A percentile compares a stretch with the other conserved stretches of the same genome.
Conservation (phyloP, 768 basidiomycete species). For the Collybia sordida region DNA sequence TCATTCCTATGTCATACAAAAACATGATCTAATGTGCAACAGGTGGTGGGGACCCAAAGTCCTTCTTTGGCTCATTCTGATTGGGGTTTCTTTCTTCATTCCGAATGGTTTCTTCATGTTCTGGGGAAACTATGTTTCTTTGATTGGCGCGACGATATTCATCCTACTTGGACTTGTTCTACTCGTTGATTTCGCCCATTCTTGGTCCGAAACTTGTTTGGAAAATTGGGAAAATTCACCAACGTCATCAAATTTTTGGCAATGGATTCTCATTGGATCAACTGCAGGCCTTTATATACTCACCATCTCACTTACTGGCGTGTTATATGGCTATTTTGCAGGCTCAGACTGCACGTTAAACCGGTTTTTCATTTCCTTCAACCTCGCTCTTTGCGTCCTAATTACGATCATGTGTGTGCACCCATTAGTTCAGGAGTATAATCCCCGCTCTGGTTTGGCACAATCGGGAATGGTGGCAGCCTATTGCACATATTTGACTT, state of each 20-base stretch:
- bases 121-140: conserved; percentile 91
- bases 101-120: conserved; percentile 98
- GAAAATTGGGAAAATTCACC: conserved; percentile 89
- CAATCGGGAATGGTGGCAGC: conserved; percentile 97
- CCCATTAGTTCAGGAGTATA: conserved; percentile 86
- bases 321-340: conserved; percentile 93
- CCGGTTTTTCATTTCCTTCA: conserved; percentile 96
- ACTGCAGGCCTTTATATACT: conserved; percentile 87
- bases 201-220: conserved; percentile 96
- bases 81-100: conserved; percentile 87
- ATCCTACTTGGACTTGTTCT: conserved; percentile 97
- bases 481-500: conserved; percentile 95
- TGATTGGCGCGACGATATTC: conserved; percentile 92
- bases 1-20: background rate
- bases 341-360: conserved; percentile 86
- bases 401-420: conserved; percentile 83
- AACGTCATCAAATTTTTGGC: conserved; percentile 83
- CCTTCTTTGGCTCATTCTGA: conserved; percentile 81
- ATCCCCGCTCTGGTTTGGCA: conserved; percentile 92
- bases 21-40: conserved; percentile 3
- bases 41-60: conserved; percentile 99
- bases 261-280: conserved; percentile 92
- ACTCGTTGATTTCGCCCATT: conserved; percentile 97
- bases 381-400: conserved; percentile 76
- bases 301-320: conserved; percentile 80